Percentiles rank a stretch among this genome's conserved stretches.
phyloP scores from a whole-genome alignment of 257 asterid species.

The Dorcoceras hygrometricum region DNA sequence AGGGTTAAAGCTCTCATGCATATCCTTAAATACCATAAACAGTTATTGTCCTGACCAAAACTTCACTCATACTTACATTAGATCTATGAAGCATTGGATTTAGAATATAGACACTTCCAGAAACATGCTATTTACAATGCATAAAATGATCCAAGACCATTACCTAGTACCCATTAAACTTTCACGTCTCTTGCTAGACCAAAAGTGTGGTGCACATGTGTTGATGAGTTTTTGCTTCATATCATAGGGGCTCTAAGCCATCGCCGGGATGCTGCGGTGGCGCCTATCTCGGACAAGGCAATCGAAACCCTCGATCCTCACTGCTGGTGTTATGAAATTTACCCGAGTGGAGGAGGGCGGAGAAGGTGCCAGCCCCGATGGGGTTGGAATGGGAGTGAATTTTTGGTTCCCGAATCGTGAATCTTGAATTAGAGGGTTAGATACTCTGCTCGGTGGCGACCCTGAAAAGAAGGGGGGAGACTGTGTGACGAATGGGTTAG shows the following conservation, averaged over 20 bases:
- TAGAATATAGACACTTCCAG: neutral
- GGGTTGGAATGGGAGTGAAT: constrained; percentile 44
- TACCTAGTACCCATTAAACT: no score
- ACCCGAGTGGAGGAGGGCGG: constrained; percentile 65
- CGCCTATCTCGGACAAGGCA: constrained; percentile 91
- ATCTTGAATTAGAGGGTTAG: constrained; percentile 98
- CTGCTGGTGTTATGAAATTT: constrained; percentile 82
- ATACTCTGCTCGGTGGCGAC: constrained; percentile 99
- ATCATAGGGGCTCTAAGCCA: constrained; percentile 51
- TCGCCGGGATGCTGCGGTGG: constrained; percentile 89
- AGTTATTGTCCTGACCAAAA: constrained; percentile 15
- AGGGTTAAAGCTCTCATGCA: constrained; percentile 3
- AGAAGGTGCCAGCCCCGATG: constrained; percentile 47
- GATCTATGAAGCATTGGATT: no score
- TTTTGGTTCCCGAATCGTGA: constrained; percentile 73
- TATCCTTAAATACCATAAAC: constrained; percentile 33
- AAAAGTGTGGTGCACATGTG: constrained; percentile 15
- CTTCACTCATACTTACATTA: neutral
- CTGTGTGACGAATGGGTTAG: constrained; percentile 54
- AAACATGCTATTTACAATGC: neutral
- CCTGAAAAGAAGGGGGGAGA: constrained; percentile 99
- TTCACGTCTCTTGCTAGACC: constrained; percentile 16
- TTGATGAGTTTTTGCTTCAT: constrained; percentile 1
- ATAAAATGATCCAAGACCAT: neutral
- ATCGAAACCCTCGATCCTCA: constrained; percentile 89